Evolutionary conservation across 305 asterid genomes (phyloP).

Genomic region (Fraxinus floribunda): DNA sequence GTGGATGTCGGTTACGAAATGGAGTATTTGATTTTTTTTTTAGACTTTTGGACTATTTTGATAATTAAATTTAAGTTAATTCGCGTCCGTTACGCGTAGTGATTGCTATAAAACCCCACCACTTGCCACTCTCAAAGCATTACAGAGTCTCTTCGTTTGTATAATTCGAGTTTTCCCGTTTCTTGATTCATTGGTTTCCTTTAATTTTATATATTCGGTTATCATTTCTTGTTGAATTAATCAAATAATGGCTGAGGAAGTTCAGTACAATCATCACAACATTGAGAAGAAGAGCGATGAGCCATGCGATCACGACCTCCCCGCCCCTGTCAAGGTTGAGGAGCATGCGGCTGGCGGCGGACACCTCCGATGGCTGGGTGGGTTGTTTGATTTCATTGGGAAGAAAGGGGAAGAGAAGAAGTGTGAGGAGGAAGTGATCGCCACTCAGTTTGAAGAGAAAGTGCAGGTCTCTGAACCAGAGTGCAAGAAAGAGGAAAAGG

Average conservation of each 20-base stretch:
- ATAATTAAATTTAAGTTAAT: neutral
- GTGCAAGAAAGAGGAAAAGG: constrained; percentile 21
- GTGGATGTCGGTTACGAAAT: constrained; percentile 25
- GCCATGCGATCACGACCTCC: constrained; percentile 23
- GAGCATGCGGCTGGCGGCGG: constrained; percentile 18
- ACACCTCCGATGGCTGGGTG: constrained; percentile 45
- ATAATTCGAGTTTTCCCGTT: neutral
- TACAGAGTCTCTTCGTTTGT: neutral
- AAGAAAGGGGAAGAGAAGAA: constrained; percentile 50
- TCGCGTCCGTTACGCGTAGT: constrained; percentile 48
- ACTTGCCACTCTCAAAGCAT: neutral
- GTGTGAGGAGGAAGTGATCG: constrained; percentile 37
- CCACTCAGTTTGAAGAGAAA: constrained; percentile 51
- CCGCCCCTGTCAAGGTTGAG: constrained; percentile 34
- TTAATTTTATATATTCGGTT: neutral
- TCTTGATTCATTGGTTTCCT: constrained; percentile 11
- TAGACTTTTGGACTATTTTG: constrained; percentile 13
- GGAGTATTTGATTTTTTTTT: constrained; percentile 34
- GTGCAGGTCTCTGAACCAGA: constrained; percentile 44
- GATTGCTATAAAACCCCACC: constrained; percentile 44
- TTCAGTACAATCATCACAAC: constrained; percentile 29
- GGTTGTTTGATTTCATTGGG: constrained; percentile 46
- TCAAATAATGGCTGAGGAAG: constrained; percentile 51
- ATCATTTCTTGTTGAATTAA: neutral
- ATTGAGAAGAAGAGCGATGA: constrained; percentile 25